Evolutionary conservation across 176 grass and related monocot genomes (phyloP), one percentile per base, ranked within the genome.

Genomic region (Puya raimondii): DNA sequence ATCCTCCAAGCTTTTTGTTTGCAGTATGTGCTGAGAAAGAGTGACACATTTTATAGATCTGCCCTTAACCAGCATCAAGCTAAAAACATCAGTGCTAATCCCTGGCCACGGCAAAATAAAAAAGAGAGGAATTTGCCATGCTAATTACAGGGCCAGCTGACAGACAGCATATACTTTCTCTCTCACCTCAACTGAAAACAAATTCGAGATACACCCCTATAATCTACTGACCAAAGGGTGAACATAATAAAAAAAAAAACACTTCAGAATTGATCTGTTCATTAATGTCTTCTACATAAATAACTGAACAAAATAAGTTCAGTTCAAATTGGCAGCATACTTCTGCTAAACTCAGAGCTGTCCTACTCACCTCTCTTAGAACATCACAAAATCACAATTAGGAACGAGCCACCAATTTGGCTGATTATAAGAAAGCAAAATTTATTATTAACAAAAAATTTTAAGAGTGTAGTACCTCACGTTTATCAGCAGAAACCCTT

Each of bases 401-500:
- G 29, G 61, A 47, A 50, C 23, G 11, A 23, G 9, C 48, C 48
- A 61, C 16, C 29, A 65, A 64, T 42, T 57, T n/a, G 25, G 2
- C 12, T 42, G 11, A 72, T 5, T 47, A 72, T 47, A 57, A 50
- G 22, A 0, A n/a, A 74, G 48, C 26, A 57, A 1, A 11, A 56
- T 15, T 16, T 9, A 50, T 82, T 85, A 54, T 8, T 65, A 51
- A 80, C 63, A 47, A 26, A 83, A 88, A 33, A 53, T 80, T 47
- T 69, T 9, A 59, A 23, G 68, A 79, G 70, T 21, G 76, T 61
- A 72, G 72, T 99, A 99, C 95, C 95, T 99, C 95, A 0, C 63
- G 75, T 85, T 99, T 99, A 88, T 99, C 95, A 68, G 87, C 65
- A 70, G 82, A 80, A 79, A 92, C 86, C 56, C 77, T 85, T 83